Evolutionary conservation across 1,284 basidiomycete genomes (phyloP).

Genomic region (Irpex rosettiformis): DNA sequence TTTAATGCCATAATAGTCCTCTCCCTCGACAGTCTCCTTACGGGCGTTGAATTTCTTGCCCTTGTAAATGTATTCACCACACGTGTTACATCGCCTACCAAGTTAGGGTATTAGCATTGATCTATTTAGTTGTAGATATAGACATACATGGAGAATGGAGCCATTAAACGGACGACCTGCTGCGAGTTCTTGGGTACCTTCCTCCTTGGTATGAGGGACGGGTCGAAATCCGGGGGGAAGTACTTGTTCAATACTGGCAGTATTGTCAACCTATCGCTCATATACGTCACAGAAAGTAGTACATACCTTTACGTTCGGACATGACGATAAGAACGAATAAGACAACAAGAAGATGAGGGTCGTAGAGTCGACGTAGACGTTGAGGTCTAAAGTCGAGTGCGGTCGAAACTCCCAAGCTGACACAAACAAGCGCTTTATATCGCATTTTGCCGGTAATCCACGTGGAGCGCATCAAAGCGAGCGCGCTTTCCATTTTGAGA

Average conservation of each 20-base stretch:
- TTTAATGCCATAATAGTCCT: slow-evolving; percentile 98
- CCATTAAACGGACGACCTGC: slow-evolving; percentile 97
- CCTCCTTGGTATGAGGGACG: slow-evolving; percentile 89
- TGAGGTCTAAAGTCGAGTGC: background rate
- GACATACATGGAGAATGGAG: slow-evolving; percentile 92
- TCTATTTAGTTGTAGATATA: slow-evolving; percentile 3
- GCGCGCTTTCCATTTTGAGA: slow-evolving; percentile 12
- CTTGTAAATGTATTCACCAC: slow-evolving; percentile 97
- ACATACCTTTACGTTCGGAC: slow-evolving; percentile 84
- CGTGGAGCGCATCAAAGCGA: background rate
- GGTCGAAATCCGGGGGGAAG: slow-evolving; percentile 96
- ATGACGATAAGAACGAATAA: slow-evolving; percentile 47
- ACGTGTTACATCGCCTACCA: slow-evolving; percentile 83
- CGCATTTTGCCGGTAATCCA: background rate
- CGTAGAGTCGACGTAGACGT: slow-evolving; percentile 2
- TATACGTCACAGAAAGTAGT: background rate
- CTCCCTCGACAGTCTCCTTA: slow-evolving; percentile 95
- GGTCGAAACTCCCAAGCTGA: too few species aligned
- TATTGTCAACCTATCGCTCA: background rate
- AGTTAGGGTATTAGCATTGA: slow-evolving; percentile 9
- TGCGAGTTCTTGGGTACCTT: slow-evolving; percentile 90
- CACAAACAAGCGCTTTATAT: too few species aligned
- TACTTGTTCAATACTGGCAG: slow-evolving; percentile 83
- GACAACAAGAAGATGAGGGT: background rate
- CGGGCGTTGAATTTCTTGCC: slow-evolving; percentile 99